Evolutionary conservation across 2,329 filamentous ascomycete genomes (phyloP), one percentile per base, ranked within the genome.

Genomic region (Arthrobotrys iridis): DNA sequence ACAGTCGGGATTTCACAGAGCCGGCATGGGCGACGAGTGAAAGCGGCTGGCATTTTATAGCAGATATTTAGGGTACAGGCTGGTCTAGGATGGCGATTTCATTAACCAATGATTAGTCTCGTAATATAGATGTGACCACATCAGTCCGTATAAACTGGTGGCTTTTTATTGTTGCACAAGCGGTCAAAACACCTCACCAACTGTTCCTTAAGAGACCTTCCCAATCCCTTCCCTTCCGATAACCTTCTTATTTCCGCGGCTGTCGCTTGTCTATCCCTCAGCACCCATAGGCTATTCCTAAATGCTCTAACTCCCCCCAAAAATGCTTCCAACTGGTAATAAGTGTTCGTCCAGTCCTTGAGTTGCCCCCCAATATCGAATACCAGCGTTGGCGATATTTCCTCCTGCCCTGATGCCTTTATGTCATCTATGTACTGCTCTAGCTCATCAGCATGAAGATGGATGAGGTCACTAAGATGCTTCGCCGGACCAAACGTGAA

Each of bases 221-320:
- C 30, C 30, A 64, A 41, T 4, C 8, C 11, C 26, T 72, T 72
- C 30, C 67, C 59, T 13, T 41, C 18, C 22, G 20, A 41, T 15
- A 72, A 15, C 30, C 41, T 48, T n/a, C 24, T 33, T 2, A 59
- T 22, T n/a, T 64, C 59, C 41, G 13, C 41, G 3, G 57, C 57
- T 4, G 10, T 50, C 0, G 57, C 50, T 2, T 50, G 13, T 22
- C 30, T 46, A 11, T 52, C 13, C 15, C 59, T 64, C 22, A 72
- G 41, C 3, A 35, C 30, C 50, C 45, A 60, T 11, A 72, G 26
- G 33, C 57, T 55, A 20, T 33, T 37, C 20, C 58, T 60, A 35
- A 72, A 72, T 5, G 58, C 48, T 33, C 50, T 52, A 7, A 59
- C n/a, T 10, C 15, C 59, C 4, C 59, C 55, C 2, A 59, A 33